Evolutionary conservation across 148 eudicot genomes (phyloP).

Genomic region (Cornus controversa): DNA sequence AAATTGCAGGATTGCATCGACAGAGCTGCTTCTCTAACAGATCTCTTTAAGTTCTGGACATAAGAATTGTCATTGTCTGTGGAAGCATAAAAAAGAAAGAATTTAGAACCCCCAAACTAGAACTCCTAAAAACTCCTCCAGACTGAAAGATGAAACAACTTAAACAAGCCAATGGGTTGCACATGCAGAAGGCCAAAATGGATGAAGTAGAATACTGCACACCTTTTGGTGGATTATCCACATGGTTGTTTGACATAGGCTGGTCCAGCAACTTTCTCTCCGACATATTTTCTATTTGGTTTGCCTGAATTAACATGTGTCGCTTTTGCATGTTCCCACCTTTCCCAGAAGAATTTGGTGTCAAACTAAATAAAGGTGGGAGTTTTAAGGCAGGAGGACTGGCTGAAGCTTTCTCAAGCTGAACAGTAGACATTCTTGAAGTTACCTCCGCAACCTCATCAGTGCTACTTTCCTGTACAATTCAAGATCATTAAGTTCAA

Average conservation of each 20-base stretch:
- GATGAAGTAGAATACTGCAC: slow-evolving; percentile 6
- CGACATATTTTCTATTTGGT: slow-evolving; percentile 39
- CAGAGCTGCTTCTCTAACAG: slow-evolving; percentile 98
- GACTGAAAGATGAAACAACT: background rate
- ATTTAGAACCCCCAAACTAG: background rate
- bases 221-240: slow-evolving; percentile 63
- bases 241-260: slow-evolving; percentile 38
- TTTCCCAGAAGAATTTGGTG: slow-evolving; percentile 78
- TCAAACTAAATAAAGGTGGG: slow-evolving; percentile 84
- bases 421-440: slow-evolving; percentile 63
- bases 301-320: slow-evolving; percentile 42
- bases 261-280: slow-evolving; percentile 56
- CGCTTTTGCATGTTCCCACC: slow-evolving; percentile 65
- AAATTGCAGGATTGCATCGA: slow-evolving; percentile 52
- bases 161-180: background rate
- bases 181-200: background rate
- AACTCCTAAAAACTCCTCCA: background rate
- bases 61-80: slow-evolving; percentile 59
- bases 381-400: slow-evolving; percentile 80
- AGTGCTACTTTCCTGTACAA: slow-evolving; percentile 58
- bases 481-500: slow-evolving; percentile 6
- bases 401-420: slow-evolving; percentile 72
- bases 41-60: slow-evolving; percentile 73
- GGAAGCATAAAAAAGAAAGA: slow-evolving; percentile 21
- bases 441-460: slow-evolving; percentile 67